These are phyloP conservation scores for Suillus tomentosus DNA, from an alignment of 768 basidiomycete genomes.

Conservation along the genomic window DNA sequence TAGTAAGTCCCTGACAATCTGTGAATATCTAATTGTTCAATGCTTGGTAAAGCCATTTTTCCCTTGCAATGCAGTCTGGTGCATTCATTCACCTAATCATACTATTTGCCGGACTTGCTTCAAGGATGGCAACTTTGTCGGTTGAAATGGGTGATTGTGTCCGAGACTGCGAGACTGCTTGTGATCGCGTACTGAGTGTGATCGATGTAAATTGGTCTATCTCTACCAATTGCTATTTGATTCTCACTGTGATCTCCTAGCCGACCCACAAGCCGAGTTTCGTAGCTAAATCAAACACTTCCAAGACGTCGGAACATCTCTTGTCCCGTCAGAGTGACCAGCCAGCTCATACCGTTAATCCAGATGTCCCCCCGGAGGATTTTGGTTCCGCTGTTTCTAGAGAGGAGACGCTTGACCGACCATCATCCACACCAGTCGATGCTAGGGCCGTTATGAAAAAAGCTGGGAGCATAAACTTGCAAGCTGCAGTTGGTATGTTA, in stretches of 20 bases:
- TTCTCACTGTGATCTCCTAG: conserved; percentile 20
- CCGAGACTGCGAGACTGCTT: conserved; percentile 27
- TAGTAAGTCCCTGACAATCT: conserved; percentile 39
- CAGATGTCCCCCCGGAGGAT: conserved; percentile 19
- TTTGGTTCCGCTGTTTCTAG: conserved; percentile 18
- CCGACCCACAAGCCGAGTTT: conserved; percentile 12
- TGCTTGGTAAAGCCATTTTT: conserved; percentile 50
- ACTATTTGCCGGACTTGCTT: conserved; percentile 59
- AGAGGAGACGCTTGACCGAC: background rate
- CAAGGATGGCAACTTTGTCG: conserved; percentile 52
- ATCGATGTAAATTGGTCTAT: conserved; percentile 34
- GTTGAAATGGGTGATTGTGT: conserved; percentile 46
- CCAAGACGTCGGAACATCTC: conserved; percentile 2
- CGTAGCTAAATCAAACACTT: background rate
- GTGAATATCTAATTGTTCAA: conserved; percentile 4
- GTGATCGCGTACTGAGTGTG: conserved; percentile 30
- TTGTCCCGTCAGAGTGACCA: background rate
- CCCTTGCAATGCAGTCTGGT: conserved; percentile 66
- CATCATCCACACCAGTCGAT: background rate
- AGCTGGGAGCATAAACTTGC: background rate
- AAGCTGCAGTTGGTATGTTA: background rate
- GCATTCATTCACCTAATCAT: conserved; percentile 74
- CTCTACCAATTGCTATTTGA: background rate
- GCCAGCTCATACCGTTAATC: background rate
- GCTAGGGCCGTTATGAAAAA: background rate